phyloP scores from a whole-genome alignment of 2,329 filamentous ascomycete genomes.

The Neurospora crassa region DNA sequence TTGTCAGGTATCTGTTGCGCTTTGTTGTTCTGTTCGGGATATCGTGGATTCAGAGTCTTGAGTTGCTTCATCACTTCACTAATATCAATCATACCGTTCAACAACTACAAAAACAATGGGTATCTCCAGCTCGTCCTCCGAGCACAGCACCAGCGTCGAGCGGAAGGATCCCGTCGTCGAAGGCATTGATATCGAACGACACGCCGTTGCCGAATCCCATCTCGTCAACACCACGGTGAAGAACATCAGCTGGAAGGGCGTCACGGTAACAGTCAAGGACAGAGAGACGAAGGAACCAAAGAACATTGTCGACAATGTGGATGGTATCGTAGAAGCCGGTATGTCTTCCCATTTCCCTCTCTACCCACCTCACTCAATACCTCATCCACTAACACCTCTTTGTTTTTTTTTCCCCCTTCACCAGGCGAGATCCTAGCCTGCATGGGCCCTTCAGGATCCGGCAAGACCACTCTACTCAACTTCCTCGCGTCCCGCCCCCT shows the following conservation, averaged over 20 bases:
- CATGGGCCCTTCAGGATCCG: conserved; percentile 67
- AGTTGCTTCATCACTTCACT: background rate
- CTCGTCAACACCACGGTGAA: conserved; percentile 54
- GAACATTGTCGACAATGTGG: conserved; percentile 52
- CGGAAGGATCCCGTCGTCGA: conserved; percentile 6
- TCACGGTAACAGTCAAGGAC: conserved; percentile 67
- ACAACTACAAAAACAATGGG: conserved; percentile 5
- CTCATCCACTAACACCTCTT: background rate
- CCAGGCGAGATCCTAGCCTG: conserved; percentile 64
- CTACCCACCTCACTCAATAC: background rate
- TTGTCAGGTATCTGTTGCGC: background rate
- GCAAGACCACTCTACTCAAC: conserved; percentile 80
- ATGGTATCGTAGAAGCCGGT: conserved; percentile 57
- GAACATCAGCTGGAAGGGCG: conserved; percentile 54
- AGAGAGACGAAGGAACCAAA: conserved; percentile 55
- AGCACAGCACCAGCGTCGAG: conserved; percentile 11
- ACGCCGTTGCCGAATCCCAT: conserved; percentile 32
- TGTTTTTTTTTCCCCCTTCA: background rate
- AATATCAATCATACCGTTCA: background rate
- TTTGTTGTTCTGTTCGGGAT: background rate
- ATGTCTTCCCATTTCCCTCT: conserved; percentile 2
- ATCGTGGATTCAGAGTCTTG: background rate
- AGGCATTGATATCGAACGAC: conserved; percentile 21
- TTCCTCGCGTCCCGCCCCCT: conserved; percentile 54
- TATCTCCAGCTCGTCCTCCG: conserved; percentile 5